Conservation (phyloP, 805 yeast genomes). For the Candida ovalis region DNA sequence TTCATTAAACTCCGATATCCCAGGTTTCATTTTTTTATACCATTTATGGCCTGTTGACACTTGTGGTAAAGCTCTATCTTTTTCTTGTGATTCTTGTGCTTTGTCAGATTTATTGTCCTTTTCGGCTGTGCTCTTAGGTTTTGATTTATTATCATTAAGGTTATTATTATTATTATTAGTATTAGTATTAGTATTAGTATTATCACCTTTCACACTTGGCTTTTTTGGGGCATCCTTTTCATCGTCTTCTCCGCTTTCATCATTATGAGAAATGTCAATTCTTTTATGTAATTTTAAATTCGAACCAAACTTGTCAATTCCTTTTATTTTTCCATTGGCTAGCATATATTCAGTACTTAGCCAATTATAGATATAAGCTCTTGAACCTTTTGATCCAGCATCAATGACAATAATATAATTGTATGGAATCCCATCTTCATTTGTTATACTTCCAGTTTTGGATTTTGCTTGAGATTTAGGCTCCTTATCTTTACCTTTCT, state of each 20-base stretch:
- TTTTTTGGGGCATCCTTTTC: too few relatives aligned
- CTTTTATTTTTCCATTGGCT: conserved; percentile 14
- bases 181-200: background rate
- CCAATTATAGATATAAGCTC: conserved; percentile 61
- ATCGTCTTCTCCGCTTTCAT: background rate
- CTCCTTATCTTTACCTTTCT: conserved; percentile 4
- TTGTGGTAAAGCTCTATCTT: conserved; percentile 12
- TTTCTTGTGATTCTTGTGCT: background rate
- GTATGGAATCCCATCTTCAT: conserved; percentile 44
- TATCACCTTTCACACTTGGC: too few relatives aligned
- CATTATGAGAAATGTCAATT: background rate
- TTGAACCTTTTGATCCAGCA: conserved; percentile 63
- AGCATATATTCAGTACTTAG: conserved; percentile 33
- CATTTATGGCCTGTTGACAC: conserved; percentile 37
- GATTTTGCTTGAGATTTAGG: background rate
- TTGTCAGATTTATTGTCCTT: background rate
- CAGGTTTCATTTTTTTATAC: conserved; percentile 53
- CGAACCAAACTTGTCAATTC: background rate
- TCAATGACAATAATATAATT: conserved; percentile 61
- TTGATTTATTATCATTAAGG: too few relatives aligned
- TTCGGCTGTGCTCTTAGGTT: too few relatives aligned
- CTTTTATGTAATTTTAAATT: background rate
- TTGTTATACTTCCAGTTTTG: conserved; percentile 25
- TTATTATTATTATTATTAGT: background rate
- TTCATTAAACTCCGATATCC: conserved; percentile 47